Conservation (phyloP, 345 rosid species). For the Bruguiera parviflora region DNA sequence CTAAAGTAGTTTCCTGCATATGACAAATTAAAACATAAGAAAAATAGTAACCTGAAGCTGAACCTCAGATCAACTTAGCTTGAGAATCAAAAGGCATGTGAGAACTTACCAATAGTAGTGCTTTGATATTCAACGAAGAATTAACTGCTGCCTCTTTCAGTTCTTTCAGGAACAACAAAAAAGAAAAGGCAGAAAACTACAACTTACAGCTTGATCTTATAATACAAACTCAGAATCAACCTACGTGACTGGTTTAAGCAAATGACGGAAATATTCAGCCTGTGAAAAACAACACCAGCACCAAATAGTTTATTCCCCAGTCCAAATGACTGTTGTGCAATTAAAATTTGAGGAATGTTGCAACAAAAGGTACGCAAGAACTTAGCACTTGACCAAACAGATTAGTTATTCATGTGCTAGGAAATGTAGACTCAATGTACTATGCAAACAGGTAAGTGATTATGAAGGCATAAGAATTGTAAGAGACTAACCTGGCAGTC, state of each 20-base stretch:
- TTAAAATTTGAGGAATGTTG: background rate
- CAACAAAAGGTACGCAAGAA: background rate
- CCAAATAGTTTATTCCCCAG: background rate
- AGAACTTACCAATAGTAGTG: constrained; percentile 45
- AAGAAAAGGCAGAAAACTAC: constrained; percentile 33
- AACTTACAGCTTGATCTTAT: constrained; percentile 40
- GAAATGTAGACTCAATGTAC: background rate
- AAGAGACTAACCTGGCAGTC: constrained; percentile 80
- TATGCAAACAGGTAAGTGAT: constrained; percentile 4
- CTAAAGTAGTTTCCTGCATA: constrained; percentile 31
- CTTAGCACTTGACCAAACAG: background rate
- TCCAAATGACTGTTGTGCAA: background rate
- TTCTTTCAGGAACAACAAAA: constrained; percentile 33
- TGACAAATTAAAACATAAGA: constrained; percentile 1
- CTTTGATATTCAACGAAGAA: constrained; percentile 28
- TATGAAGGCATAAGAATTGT: background rate
- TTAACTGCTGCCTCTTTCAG: constrained; percentile 18
- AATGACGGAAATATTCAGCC: constrained; percentile 91
- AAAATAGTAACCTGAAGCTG: background rate
- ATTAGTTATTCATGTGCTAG: background rate
- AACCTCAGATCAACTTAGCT: background rate
- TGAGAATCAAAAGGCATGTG: constrained; percentile 6
- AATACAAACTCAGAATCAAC: constrained; percentile 19
- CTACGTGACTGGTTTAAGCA: constrained; percentile 92
- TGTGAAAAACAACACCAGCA: constrained; percentile 37